Evolutionary conservation across 2,329 filamentous ascomycete genomes (phyloP), one percentile per base, ranked within the genome.

Genomic region (Peltaster fructicola): DNA sequence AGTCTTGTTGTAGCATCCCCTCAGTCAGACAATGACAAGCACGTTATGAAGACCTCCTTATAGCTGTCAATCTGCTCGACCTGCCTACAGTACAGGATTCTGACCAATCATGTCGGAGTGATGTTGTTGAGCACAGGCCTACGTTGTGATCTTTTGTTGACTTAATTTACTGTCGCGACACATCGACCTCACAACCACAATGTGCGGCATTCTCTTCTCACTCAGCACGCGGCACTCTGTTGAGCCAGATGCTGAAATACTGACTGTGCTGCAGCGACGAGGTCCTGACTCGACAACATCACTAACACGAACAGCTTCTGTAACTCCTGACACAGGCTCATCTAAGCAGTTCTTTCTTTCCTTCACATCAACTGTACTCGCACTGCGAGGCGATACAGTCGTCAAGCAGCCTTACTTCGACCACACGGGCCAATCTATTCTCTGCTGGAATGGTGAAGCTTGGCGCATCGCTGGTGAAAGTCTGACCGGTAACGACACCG

Each of bases 401-500:
- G 68, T 73, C 5, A 47, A 54, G 16, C 88, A 95, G 48, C 88
- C 88, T 2, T 63, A 91, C 4, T 49, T 63, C 20, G 65, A 75
- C 35, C 17, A 44, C 3, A 34, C 39, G 0, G 63, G 62, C 1
- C 60, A 62, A 4, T 80, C 74, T 1, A 57, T 79, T 1, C 60
- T 98, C 2, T 93, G 85, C 61, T 98, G 88, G 88, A 98, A 98
- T 44, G 88, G 88, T 20, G 88, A 98, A 48, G 85, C 82, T 1
- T 98, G 88, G 88, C 73, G 65, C 29, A 61, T 91, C 24, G 53
- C 51, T 6, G 62, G 61, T 16, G 39, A 61, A 7, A 40, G 48
- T 1, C 57, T 92, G n/a, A 30, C 43, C 19, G 77, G 71, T 29
- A 93, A 92, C 44, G 88, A 98, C 51, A 78, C 78, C 3, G 63